phyloP scores from a whole-genome alignment of 106 monocot species.

The Dioscorea dumetorum region DNA sequence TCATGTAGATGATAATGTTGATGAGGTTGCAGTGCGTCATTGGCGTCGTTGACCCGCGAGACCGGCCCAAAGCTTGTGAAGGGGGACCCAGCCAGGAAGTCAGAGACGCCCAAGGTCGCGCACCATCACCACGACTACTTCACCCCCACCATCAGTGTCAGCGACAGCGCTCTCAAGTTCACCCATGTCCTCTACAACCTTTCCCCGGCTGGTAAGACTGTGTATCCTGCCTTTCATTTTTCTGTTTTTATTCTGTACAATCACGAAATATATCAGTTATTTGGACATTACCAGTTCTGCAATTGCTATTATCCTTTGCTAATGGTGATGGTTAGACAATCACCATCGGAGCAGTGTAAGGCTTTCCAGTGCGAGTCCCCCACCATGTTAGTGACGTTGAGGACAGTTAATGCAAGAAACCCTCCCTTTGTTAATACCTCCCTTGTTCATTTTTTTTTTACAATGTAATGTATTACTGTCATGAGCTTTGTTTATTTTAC shows the following conservation, averaged over 20 bases:
- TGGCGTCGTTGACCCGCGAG: conserved; percentile 90
- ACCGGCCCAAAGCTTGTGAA: conserved; percentile 84
- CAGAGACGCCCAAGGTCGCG: conserved; percentile 41
- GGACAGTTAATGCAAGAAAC: too few species aligned
- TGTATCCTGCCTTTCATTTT: background rate
- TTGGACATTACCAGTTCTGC: too few species aligned
- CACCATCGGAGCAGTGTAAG: too few species aligned
- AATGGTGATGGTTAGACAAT: too few species aligned
- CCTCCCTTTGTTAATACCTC: too few species aligned
- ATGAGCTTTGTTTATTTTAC: too few species aligned
- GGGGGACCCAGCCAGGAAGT: conserved; percentile 83
- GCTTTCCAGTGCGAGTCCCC: too few species aligned
- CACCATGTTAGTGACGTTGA: too few species aligned
- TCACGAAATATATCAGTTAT: too few species aligned
- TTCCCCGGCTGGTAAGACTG: conserved; percentile 66
- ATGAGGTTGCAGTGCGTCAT: conserved; percentile 65
- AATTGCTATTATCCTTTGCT: too few species aligned
- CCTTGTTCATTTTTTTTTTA: too few species aligned
- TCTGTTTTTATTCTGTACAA: background rate
- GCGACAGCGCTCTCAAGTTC: conserved; percentile 96
- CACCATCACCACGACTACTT: conserved; percentile 39
- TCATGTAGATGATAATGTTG: background rate
- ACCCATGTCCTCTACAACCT: conserved; percentile 99
- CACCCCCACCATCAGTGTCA: conserved; percentile 55
- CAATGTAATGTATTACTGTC: too few species aligned